Conservation (phyloP, 2,329 filamentous ascomycete species). For the Ceratocystiopsis minuta region DNA sequence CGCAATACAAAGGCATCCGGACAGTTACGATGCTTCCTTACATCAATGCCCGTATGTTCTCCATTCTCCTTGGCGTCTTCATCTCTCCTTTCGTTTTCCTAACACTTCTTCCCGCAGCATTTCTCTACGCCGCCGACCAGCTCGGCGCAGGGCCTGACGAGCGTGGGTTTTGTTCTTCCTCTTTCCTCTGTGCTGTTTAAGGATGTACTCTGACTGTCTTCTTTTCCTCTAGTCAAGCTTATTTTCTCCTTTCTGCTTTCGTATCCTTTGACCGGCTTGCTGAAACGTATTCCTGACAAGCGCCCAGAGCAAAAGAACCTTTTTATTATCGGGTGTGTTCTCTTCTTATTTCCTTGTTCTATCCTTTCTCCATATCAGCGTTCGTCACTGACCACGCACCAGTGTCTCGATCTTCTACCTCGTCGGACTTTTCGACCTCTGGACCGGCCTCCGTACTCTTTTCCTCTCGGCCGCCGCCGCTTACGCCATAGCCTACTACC, state of each 20-base stretch:
- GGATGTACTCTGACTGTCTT: background rate
- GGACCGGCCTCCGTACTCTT: constrained; percentile 64
- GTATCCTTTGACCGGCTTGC: constrained; percentile 71
- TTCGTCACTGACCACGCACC: background rate
- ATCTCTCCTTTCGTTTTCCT: background rate
- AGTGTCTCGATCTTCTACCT: constrained; percentile 79
- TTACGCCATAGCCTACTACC: constrained; percentile 67
- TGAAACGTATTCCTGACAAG: constrained; percentile 79
- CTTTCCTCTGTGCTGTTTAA: background rate
- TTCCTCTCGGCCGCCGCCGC: constrained; percentile 60
- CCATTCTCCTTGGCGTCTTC: background rate
- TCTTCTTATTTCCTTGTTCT: too few species aligned
- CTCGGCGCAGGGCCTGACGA: constrained; percentile 29
- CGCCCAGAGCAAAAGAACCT: constrained; percentile 72
- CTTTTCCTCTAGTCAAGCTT: constrained; percentile 55
- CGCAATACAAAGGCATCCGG: background rate
- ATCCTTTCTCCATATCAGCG: too few species aligned
- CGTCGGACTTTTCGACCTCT: constrained; percentile 82
- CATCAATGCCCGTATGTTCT: constrained; percentile 12
- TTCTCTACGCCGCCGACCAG: constrained; percentile 21
- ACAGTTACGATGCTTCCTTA: constrained; percentile 13
- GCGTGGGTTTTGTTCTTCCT: constrained; percentile 16
- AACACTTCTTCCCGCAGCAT: constrained; percentile 17
- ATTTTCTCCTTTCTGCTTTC: constrained; percentile 80
- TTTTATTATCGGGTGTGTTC: constrained; percentile 57